Evolutionary conservation across 805 yeast species (phyloP), one percentile per base, ranked within the genome.

Genomic region (Myxozyma udenii): DNA sequence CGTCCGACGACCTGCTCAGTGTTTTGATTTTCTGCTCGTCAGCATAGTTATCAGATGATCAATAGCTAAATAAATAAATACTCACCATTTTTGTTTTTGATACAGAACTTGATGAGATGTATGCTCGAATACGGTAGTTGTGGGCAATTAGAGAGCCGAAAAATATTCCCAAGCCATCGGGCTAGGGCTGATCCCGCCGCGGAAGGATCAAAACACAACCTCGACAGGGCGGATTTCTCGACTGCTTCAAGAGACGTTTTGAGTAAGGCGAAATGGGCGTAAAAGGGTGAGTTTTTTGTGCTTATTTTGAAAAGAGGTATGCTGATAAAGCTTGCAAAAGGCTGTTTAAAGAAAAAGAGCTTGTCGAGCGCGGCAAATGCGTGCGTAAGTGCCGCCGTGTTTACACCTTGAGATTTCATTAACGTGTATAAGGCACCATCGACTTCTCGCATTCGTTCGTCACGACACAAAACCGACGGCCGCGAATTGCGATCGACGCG

Each of bases 1-100:
- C 79, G 65, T 93, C 98, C 7, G 95, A 76, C 3, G 97, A 90
- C 64, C 98, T 75, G 53, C 87, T 83, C 37, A 89, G 84, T 3
- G 96, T 87, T 64, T 88, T 89, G 58, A 89, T 80, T 77, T 89
- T 89, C 96, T 51, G 35, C 14, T 9, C 33, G 14, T 28, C 14
- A 28, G 33, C 14, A 28, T 28, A 28, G 12, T 28, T 28, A 28
- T 28, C 32, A 28, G 12, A 28, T 12, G 12, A n/a, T n/a, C n/a
- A n/a, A n/a, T n/a, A n/a, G n/a, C n/a, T n/a, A n/a, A n/a, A n/a
- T n/a, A n/a, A n/a, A n/a, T n/a, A n/a, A n/a, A n/a, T n/a, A n/a
- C n/a, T n/a, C n/a, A n/a, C n/a, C n/a, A n/a, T n/a, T n/a, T n/a
- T n/a, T n/a, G n/a, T n/a, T n/a, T n/a, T n/a, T n/a, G n/a, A n/a